Evolutionary conservation across 768 basidiomycete genomes (phyloP).

Genomic region (Russula ochroleuca): DNA sequence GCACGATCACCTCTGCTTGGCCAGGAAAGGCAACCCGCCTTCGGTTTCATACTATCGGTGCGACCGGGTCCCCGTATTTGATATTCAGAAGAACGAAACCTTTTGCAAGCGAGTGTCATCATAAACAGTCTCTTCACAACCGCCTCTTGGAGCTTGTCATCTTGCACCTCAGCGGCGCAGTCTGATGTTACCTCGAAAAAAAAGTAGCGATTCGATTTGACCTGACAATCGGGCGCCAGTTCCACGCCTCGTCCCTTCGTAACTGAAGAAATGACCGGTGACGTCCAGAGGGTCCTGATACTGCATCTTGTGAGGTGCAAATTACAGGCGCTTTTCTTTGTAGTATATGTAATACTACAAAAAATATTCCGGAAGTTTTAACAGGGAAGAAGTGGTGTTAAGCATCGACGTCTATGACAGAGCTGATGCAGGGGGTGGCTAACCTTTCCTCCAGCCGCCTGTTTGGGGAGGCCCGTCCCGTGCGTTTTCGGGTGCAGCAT

Average conservation of each 20-base stretch:
- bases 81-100: slow-evolving; percentile 13
- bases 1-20: slow-evolving; percentile 12
- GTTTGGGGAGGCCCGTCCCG: slow-evolving; percentile 81
- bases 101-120: slow-evolving; percentile 5
- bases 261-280: too few species aligned
- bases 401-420: slow-evolving; percentile 1
- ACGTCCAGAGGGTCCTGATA: too few species aligned
- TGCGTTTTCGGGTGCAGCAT: slow-evolving; percentile 98
- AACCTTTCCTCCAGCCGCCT: slow-evolving; percentile 69
- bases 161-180: neutral
- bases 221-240: slow-evolving; percentile 16
- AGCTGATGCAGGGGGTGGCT: slow-evolving; percentile 17
- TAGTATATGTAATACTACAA: slow-evolving; percentile 36
- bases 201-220: slow-evolving; percentile 15
- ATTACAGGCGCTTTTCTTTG: too few species aligned
- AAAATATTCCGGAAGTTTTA: slow-evolving; percentile 79
- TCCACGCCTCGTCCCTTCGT: too few species aligned
- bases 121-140: slow-evolving; percentile 5
- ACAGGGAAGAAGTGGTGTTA: slow-evolving; percentile 19
- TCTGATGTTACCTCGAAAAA: slow-evolving; percentile 19
- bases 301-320: too few species aligned
- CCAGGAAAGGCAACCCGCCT: slow-evolving; percentile 19
- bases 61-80: slow-evolving; percentile 18
- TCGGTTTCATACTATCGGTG: slow-evolving; percentile 10
- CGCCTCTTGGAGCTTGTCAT: neutral